phyloP scores from a whole-genome alignment of 2,329 filamentous ascomycete genomes.

The Graphilbum ipis-grandicollis region DNA sequence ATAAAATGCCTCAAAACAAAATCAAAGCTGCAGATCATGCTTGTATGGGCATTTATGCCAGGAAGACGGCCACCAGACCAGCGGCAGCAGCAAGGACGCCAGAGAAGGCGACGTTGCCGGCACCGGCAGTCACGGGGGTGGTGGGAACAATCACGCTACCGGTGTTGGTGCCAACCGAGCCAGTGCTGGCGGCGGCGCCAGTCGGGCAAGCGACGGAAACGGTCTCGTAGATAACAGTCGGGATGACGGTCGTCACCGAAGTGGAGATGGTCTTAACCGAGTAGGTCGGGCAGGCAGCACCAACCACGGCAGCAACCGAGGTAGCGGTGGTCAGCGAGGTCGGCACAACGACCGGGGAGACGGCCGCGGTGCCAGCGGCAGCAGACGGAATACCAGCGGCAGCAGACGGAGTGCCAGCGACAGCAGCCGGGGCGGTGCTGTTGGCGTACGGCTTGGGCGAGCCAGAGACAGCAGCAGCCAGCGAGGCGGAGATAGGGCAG shows the following conservation, averaged over 20 bases:
- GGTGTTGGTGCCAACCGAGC: conserved; percentile 14
- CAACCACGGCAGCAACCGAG: conserved; percentile 6
- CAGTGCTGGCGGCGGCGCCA: conserved; percentile 10
- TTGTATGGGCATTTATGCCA: conserved; percentile 28
- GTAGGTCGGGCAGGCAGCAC: conserved; percentile 14
- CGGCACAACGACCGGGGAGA: conserved; percentile 3
- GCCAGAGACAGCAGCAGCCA: conserved; percentile 5
- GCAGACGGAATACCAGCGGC: conserved; percentile 23
- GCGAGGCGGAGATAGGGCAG: conserved; percentile 17
- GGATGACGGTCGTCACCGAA: conserved; percentile 37
- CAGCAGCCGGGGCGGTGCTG: conserved; percentile 6
- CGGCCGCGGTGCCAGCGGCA: conserved; percentile 8
- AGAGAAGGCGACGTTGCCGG: conserved; percentile 34
- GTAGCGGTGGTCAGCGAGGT: conserved; percentile 5
- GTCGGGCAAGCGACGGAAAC: conserved; percentile 23
- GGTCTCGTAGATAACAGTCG: conserved; percentile 34
- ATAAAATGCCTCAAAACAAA: conserved; percentile 12
- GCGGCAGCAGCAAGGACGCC: conserved; percentile 35
- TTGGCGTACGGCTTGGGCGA: conserved; percentile 8
- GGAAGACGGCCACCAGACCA: conserved; percentile 34
- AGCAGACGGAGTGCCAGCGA: background rate
- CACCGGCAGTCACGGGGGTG: conserved; percentile 29
- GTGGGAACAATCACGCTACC: conserved; percentile 12
- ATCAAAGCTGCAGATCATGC: conserved; percentile 1
- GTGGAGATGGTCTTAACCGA: conserved; percentile 36